Base-by-base conservation (phyloP, 805 yeast species). In the Torulaspora franciscae region DNA sequence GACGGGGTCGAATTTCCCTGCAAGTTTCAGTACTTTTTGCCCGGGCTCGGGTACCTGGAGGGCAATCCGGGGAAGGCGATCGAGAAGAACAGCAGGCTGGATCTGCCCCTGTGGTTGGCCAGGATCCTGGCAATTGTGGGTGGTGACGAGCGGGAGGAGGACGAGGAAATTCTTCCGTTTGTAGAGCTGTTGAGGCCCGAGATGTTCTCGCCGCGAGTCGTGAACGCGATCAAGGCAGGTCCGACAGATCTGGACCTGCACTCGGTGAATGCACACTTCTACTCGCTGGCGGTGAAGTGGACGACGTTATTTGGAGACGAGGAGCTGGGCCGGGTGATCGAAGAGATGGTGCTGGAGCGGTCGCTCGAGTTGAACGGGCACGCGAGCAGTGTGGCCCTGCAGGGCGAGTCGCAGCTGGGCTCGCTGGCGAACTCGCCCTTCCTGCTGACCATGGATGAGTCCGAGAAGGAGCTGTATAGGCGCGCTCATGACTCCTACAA, bases 31-130 rank as follows among this genome's bases (percentile, higher is more conserved):
- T 75, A 81, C 37, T 75, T 83, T 0, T 83, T 88, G 6, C 95
- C 95, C 0, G 91, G 93, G 0, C 68, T 91, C n/a, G 97, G 96
- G 2, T 87, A 83, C 57, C 69, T 91, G 6, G 90, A 84, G 57
- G 88, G 90, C 6, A 79, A 83, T 48, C 85, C 88, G 1, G 86
- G 84, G 1, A 74, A 78, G 50, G 64, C 67, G n/a, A 66, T 70
- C n/a, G 52, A 49, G 30, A 55, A 77, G 54, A 81, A 79, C 27
- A 72, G 89, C 2, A 80, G 80, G 56, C 57, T 88, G 3, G 90
- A 85, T 46, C 70, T 91, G 19, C 98, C 98, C 0, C 64, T 89
- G 24, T 91, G 98, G 98, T 66, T 91, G 32, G 95, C 96, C 0
- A 81, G 81, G 47, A 76, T 84, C 1, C 67, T 90, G 26, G 95